Conservation (phyloP, 2,329 filamentous ascomycete genomes). For the Nothophaeocryptopus gaeumannii region DNA sequence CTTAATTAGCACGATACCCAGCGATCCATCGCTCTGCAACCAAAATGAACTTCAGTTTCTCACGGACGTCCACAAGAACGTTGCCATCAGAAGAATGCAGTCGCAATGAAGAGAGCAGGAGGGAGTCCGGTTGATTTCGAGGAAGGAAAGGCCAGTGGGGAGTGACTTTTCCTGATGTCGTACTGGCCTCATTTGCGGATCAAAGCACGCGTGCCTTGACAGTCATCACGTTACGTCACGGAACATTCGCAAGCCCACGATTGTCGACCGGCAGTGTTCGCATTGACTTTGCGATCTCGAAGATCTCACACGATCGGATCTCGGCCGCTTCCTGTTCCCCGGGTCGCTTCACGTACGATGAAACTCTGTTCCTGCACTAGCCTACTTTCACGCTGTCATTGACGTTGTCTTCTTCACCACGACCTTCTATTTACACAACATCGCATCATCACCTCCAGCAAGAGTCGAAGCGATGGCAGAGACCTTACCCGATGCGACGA, state of each 20-base stretch:
- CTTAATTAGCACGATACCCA: slow-evolving; percentile 18
- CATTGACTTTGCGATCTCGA: slow-evolving; percentile 12
- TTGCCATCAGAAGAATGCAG: no score
- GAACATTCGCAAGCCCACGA: slow-evolving; percentile 2
- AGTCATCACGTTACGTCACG: slow-evolving; percentile 1
- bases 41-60: no score
- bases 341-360: slow-evolving; percentile 7
- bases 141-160: no score
- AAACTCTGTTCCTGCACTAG: slow-evolving; percentile 24
- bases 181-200: no score
- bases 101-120: no score
- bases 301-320: slow-evolving; percentile 19
- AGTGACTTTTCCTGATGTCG: no score
- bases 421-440: not conserved
- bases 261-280: slow-evolving; percentile 4
- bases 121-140: no score
- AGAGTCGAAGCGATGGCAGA: not conserved
- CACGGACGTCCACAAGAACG: no score
- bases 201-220: no score
- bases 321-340: slow-evolving; percentile 5
- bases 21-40: not conserved
- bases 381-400: slow-evolving; percentile 20
- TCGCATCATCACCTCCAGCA: slow-evolving; percentile 1
- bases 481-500: not conserved
- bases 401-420: slow-evolving; percentile 13